These are phyloP conservation scores for Tetrapisispora iriomotensis DNA, from an alignment of 805 yeast species.

Conservation along the genomic window DNA sequence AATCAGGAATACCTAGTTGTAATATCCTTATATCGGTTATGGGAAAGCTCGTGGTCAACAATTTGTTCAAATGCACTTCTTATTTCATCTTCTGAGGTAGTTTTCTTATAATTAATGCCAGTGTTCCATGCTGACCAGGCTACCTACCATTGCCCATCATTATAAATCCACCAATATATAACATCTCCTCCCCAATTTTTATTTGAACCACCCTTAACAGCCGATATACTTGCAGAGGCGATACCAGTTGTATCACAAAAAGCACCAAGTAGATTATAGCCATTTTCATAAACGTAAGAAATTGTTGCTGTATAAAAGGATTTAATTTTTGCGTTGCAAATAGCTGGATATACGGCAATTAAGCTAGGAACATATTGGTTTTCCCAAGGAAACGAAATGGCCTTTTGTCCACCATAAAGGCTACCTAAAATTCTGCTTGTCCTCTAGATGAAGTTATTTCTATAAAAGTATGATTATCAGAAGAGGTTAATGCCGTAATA, in stretches of 20 bases:
- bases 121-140: background rate
- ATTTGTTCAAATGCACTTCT: background rate
- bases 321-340: background rate
- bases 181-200: background rate
- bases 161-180: background rate
- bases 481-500: background rate
- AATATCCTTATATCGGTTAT: background rate
- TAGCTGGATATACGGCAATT: background rate
- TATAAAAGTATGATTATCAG: background rate
- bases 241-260: background rate
- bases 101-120: background rate
- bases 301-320: background rate
- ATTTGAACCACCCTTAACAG: background rate
- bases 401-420: background rate
- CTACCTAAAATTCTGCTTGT: background rate
- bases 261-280: background rate
- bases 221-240: background rate
- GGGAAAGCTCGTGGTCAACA: background rate
- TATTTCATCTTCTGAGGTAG: background rate
- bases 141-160: background rate
- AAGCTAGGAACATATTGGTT: background rate
- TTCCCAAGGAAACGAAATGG: background rate
- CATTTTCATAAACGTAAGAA: background rate
- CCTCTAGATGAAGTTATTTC: background rate
- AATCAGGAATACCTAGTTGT: background rate